Conservation (phyloP, 768 basidiomycete species). For the Russula sp. region DNA sequence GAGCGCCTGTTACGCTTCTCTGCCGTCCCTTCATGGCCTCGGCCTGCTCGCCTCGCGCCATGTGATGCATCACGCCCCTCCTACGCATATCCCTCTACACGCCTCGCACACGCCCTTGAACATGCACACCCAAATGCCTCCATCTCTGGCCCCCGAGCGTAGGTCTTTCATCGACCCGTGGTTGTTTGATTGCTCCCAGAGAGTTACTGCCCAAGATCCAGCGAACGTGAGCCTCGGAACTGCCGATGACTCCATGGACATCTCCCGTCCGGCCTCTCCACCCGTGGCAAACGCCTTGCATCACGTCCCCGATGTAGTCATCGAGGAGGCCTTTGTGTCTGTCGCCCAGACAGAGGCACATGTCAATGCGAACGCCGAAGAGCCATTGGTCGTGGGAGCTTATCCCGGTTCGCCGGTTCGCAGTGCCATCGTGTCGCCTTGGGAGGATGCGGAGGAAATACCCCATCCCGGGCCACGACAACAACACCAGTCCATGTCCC, state of each 20-base stretch:
- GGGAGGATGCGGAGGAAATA: slow-evolving; percentile 6
- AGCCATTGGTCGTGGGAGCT: slow-evolving; percentile 44
- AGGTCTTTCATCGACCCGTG: slow-evolving; percentile 24
- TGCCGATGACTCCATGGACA: slow-evolving; percentile 24
- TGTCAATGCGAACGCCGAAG: slow-evolving; percentile 33
- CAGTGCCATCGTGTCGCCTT: slow-evolving; percentile 35
- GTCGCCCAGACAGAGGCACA: slow-evolving; percentile 13
- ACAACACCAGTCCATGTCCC: neutral
- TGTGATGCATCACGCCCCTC: slow-evolving; percentile 24
- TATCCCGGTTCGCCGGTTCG: slow-evolving; percentile 42
- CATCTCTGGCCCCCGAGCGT: slow-evolving; percentile 17
- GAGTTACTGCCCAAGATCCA: neutral
- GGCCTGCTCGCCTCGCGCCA: slow-evolving; percentile 30
- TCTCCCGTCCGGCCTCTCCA: slow-evolving; percentile 19
- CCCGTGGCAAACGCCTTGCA: slow-evolving; percentile 5
- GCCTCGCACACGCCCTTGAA: slow-evolving; percentile 17
- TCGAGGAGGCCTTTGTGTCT: slow-evolving; percentile 16
- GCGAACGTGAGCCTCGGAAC: neutral
- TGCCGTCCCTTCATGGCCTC: slow-evolving; percentile 29
- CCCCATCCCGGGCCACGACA: neutral
- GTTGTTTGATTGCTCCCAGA: slow-evolving; percentile 21
- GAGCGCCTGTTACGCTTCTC: slow-evolving; percentile 22
- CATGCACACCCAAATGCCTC: slow-evolving; percentile 16
- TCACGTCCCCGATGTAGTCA: slow-evolving; percentile 11
- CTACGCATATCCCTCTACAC: slow-evolving; percentile 21